These are phyloP conservation scores for Polyplosphaeria fusca DNA, from an alignment of 495 filamentous ascomycete species.

Conservation along the genomic window DNA sequence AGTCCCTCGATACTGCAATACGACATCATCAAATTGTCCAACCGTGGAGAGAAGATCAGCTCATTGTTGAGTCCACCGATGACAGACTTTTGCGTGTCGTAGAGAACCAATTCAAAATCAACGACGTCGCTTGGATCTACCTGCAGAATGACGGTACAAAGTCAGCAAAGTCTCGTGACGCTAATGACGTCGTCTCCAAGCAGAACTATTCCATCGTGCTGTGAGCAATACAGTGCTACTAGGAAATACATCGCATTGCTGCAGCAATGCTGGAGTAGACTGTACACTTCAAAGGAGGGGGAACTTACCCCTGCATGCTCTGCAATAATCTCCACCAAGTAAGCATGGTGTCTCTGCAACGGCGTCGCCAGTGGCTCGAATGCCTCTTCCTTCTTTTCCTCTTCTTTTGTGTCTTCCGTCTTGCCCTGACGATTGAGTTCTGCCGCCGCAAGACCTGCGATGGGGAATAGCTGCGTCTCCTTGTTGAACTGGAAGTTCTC, in stretches of 20 bases:
- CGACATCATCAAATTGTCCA: conserved; percentile 95
- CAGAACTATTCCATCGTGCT: no score
- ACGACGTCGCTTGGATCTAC: conserved; percentile 66
- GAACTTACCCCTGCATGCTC: conserved; percentile 68
- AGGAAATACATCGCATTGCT: no score
- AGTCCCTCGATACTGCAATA: conserved; percentile 81
- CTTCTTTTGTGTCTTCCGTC: conserved; percentile 46
- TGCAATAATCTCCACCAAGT: conserved; percentile 82
- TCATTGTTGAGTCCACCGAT: conserved; percentile 90
- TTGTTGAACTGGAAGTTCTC: conserved; percentile 90
- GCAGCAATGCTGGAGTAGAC: no score
- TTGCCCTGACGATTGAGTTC: conserved; percentile 75
- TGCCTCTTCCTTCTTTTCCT: conserved; percentile 37
- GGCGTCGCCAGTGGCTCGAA: conserved; percentile 72
- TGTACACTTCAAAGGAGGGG: no score
- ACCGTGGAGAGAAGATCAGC: conserved; percentile 85
- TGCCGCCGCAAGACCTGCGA: conserved; percentile 78
- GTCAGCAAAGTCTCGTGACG: no score
- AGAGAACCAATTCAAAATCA: conserved; percentile 94
- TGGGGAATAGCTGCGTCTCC: conserved; percentile 91
- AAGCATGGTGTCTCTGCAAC: conserved; percentile 83
- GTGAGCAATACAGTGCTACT: no score
- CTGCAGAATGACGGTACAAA: no score
- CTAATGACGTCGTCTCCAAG: no score
- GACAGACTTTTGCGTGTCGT: conserved; percentile 86